phyloP scores from a whole-genome alignment of 768 basidiomycete genomes.

The Termitomyces sp. region DNA sequence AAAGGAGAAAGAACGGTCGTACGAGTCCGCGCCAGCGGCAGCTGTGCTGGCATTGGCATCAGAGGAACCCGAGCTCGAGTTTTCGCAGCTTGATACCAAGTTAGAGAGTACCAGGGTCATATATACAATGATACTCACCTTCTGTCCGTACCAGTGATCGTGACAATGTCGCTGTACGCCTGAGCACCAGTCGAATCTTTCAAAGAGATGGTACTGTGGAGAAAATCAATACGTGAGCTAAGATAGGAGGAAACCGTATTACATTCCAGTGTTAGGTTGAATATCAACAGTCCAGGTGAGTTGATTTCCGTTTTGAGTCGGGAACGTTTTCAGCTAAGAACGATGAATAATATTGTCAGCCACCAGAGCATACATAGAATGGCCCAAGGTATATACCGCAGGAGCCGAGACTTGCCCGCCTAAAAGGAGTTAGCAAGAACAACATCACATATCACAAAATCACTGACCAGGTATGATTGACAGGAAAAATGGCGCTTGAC shows the following conservation, averaged over 20 bases:
- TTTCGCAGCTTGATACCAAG: slow-evolving; percentile 17
- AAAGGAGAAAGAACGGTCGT: not conserved
- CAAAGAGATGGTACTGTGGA: slow-evolving; percentile 47
- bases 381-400: slow-evolving; percentile 39
- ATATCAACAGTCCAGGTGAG: slow-evolving; percentile 60
- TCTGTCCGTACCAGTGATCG: slow-evolving; percentile 36
- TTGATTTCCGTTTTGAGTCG: slow-evolving; percentile 37
- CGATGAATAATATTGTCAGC: not conserved
- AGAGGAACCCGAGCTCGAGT: slow-evolving; percentile 8
- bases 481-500: slow-evolving; percentile 56
- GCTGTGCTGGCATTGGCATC: slow-evolving; percentile 8
- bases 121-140: slow-evolving; percentile 23
- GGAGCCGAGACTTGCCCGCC: slow-evolving; percentile 52
- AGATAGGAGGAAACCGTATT: slow-evolving; percentile 14
- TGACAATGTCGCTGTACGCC: slow-evolving; percentile 53
- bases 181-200: slow-evolving; percentile 57
- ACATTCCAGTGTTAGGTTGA: slow-evolving; percentile 45
- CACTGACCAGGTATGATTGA: slow-evolving; percentile 59
- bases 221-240: not conserved
- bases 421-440: slow-evolving; percentile 22
- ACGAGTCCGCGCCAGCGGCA: slow-evolving; percentile 18
- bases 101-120: not conserved
- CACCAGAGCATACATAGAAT: not conserved
- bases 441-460: not conserved
- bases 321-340: slow-evolving; percentile 54